Conservation (phyloP, 2,329 filamentous ascomycete species). For the Fusarium sublunatum region DNA sequence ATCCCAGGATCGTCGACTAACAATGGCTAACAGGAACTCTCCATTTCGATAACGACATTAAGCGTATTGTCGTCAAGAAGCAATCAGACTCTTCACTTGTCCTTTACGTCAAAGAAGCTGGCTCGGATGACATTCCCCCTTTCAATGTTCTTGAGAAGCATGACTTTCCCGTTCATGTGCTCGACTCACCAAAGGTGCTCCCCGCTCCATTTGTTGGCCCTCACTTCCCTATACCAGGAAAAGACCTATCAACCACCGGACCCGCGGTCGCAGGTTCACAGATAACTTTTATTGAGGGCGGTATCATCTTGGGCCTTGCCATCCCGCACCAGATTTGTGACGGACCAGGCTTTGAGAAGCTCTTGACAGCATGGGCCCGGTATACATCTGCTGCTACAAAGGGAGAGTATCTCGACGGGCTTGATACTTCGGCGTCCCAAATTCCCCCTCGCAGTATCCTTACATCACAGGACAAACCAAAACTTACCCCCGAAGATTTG, state of each 20-base stretch:
- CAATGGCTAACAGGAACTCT: not conserved
- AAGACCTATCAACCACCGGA: not conserved
- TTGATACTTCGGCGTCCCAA: not conserved
- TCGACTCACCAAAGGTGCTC: conserved; percentile 7
- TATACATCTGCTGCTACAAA: conserved; percentile 2
- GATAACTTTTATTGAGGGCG: conserved; percentile 24
- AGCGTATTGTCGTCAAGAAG: conserved; percentile 12
- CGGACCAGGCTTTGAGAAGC: conserved; percentile 24
- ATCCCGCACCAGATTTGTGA: conserved; percentile 25
- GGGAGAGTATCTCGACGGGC: not conserved
- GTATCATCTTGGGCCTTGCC: conserved; percentile 22
- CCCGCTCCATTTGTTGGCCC: conserved; percentile 2
- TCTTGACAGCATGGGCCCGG: conserved; percentile 22
- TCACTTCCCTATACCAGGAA: conserved; percentile 1
- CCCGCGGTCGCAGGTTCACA: conserved; percentile 16
- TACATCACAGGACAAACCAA: not conserved
- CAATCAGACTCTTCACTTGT: conserved; percentile 11
- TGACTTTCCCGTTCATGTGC: conserved; percentile 16
- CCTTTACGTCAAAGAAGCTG: conserved; percentile 10
- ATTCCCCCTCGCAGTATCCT: not conserved
- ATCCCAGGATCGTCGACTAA: not conserved
- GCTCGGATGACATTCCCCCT: not conserved
- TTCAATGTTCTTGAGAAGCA: conserved; percentile 9
- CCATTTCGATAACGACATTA: conserved; percentile 9
- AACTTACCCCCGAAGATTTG: not conserved